Percentiles rank a stretch among this genome's conserved stretches.
Evolutionary conservation across 345 rosid species (phyloP).

Genomic region (Linum usitatissimum): DNA sequence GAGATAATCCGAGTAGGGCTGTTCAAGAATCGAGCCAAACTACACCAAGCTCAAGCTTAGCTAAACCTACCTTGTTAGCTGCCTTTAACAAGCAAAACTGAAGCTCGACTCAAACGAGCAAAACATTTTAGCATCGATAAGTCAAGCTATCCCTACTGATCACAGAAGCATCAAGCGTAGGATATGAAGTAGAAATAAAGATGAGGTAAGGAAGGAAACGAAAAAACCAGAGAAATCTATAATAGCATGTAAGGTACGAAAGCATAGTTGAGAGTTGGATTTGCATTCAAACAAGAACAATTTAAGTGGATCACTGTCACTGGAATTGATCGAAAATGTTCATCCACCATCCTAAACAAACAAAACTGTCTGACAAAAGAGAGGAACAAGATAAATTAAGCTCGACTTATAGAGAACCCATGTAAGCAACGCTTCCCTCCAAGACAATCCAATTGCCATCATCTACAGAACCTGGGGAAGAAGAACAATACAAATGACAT

Average conservation of each 20-base stretch:
- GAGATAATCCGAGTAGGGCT: no score
- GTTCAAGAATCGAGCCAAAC: no score
- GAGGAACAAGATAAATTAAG: neutral
- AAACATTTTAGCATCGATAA: no score
- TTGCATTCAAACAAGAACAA: slow-evolving; percentile 6
- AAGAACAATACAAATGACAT: no score
- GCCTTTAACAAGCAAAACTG: no score
- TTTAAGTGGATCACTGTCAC: neutral
- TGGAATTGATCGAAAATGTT: slow-evolving; percentile 2
- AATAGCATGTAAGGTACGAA: neutral
- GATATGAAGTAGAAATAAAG: no score
- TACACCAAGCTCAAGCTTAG: no score
- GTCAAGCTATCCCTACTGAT: no score
- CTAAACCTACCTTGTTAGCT: no score
- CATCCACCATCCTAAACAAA: slow-evolving; percentile 6
- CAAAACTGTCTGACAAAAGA: neutral
- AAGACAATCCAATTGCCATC: neutral
- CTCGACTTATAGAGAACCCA: neutral
- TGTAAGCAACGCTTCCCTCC: neutral
- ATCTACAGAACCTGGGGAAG: neutral
- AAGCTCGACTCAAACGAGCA: no score
- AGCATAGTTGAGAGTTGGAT: neutral
- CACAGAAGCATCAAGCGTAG: no score
- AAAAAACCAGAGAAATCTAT: neutral
- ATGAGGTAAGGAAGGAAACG: neutral